Evolutionary conservation across 2,329 filamentous ascomycete species (phyloP).

Genomic region (Pezicula neosporulosa): DNA sequence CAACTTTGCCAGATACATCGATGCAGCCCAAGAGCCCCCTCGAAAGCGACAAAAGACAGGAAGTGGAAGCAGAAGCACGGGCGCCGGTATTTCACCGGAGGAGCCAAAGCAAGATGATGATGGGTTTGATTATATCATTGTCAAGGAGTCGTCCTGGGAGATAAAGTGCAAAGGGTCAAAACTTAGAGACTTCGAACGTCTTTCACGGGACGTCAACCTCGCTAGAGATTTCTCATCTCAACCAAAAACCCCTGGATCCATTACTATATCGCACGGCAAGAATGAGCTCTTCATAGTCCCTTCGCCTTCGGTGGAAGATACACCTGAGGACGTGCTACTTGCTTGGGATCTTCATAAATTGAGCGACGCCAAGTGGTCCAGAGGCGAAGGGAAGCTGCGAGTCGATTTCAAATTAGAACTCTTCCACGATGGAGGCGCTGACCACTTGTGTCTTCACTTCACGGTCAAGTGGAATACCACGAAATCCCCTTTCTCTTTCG

Average conservation of each 20-base stretch:
- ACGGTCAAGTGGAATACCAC: constrained; percentile 27
- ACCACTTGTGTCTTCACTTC: constrained; percentile 20
- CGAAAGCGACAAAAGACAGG: constrained; percentile 19
- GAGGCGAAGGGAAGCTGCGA: constrained; percentile 22
- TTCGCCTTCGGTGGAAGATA: constrained; percentile 9
- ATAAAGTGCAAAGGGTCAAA: constrained; percentile 16
- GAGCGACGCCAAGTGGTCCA: constrained; percentile 14
- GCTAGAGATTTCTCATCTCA: not conserved
- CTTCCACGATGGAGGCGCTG: constrained; percentile 10
- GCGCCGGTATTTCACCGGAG: not conserved
- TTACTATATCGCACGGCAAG: constrained; percentile 17
- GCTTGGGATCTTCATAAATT: constrained; percentile 18
- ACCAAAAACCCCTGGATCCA: constrained; percentile 4
- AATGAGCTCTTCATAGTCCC: constrained; percentile 13
- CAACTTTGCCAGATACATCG: constrained; percentile 9
- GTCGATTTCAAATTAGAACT: constrained; percentile 21
- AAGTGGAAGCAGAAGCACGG: not conserved
- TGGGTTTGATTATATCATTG: constrained; percentile 17
- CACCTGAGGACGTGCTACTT: constrained; percentile 18
- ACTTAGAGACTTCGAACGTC: constrained; percentile 10
- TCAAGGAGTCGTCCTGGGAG: constrained; percentile 19
- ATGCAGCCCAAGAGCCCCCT: constrained; percentile 12
- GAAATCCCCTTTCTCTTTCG: constrained; percentile 16
- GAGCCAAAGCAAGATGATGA: constrained; percentile 3
- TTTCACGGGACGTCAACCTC: constrained; percentile 5